These are phyloP conservation scores for Ophiocytium majus DNA, from an alignment of 352 stramenopile species.

Conservation along the genomic window DNA sequence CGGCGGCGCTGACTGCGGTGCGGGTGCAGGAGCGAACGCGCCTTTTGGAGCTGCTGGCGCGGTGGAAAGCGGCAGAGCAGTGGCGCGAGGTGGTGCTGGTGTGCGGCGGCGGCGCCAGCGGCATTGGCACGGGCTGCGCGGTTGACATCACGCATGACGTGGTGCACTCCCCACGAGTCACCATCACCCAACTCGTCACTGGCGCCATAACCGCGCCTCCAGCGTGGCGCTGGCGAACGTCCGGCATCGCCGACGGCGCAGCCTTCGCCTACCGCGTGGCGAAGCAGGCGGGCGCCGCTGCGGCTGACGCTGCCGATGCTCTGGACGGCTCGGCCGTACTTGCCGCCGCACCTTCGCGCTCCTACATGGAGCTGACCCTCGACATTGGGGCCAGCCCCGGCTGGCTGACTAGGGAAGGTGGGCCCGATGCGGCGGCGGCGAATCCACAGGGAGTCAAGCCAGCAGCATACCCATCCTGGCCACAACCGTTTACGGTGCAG, in stretches of 20 bases:
- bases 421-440: slow-evolving; percentile 8
- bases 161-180: slow-evolving; percentile 10
- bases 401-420: not conserved
- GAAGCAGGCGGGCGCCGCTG: not conserved
- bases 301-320: not conserved
- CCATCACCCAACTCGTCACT: slow-evolving; percentile 26
- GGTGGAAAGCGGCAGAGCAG: slow-evolving; percentile 35
- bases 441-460: slow-evolving; percentile 26
- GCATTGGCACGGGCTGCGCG: slow-evolving; percentile 34
- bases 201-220: slow-evolving; percentile 26
- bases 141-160: slow-evolving; percentile 32
- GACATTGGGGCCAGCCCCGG: slow-evolving; percentile 23
- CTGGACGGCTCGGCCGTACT: not conserved
- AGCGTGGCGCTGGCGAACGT: not conserved
- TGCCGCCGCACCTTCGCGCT: not conserved
- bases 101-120: slow-evolving; percentile 12
- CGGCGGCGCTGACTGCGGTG: not conserved
- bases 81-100: slow-evolving; percentile 46
- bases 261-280: not conserved
- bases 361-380: slow-evolving; percentile 29
- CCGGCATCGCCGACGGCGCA: not conserved
- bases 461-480: not conserved
- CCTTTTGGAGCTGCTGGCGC: slow-evolving; percentile 35
- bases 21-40: slow-evolving; percentile 13
- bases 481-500: not conserved